Base-by-base conservation (phyloP, 140 eudicot genomes). In the Oenanthe javanica region DNA sequence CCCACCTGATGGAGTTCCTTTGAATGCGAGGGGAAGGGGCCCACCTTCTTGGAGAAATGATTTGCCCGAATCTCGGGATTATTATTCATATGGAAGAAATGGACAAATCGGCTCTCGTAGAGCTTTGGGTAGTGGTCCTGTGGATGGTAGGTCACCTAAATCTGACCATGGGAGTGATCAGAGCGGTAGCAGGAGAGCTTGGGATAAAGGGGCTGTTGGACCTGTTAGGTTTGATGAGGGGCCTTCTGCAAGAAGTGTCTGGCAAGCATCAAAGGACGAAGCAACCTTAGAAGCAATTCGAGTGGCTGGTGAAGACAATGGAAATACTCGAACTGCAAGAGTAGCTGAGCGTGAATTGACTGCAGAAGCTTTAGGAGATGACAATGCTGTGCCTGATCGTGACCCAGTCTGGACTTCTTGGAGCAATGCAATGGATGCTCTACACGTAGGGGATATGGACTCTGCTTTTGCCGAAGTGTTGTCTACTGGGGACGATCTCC, bases 201-300 rank as follows among this genome's bases (percentile, higher is more conserved):
- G 98, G 98, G 96, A 85, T 50, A 89, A 90, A 86, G 92, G 89
- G 81, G 84, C 80, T 2, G 93, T 81, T 2, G 93, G 92, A 14
- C 91, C 91, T 0, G 85, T 89, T 61, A 85, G 97, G 79, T 91
- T 90, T 14, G 98, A 97, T 59, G 98, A 94, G 84, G 98, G 98
- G 27, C 98, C 98, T 23, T 94, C 98, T 45, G 98, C 98, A 40
- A 89, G 98, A 89, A 94, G 98, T 82, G 96, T 94, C 14, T 92
- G 98, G 98, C 97, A 92, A 87, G 96, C 98, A 82, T 94, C 98
- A 49, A 94, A 94, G 85, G 98, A 94, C 78, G 97, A 94, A 82
- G 97, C 97, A 76, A 94, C 98, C 18, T 77, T 94, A 84, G 97
- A 89, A 84, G 98, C 98, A 61, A 94, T 94, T 75, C 87, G 98